Evolutionary conservation across 2,329 filamentous ascomycete species (phyloP).

Genomic region (Penicillium nordicum): DNA sequence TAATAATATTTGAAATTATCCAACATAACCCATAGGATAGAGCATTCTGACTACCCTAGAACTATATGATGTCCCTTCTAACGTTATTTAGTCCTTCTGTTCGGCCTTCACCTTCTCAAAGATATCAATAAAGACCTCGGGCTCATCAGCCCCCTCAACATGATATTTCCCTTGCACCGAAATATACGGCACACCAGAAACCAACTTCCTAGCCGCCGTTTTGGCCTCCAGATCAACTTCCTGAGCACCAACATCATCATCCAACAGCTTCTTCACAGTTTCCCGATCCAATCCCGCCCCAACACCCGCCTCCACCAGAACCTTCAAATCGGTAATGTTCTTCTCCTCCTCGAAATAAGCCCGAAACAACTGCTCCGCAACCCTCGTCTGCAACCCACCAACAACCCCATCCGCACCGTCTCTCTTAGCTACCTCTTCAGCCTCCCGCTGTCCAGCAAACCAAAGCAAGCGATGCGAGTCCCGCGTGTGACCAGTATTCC

Average conservation of each 20-base stretch:
- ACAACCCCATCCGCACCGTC: slow-evolving; percentile 24
- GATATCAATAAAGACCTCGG: slow-evolving; percentile 61
- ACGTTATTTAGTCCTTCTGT: slow-evolving; percentile 4
- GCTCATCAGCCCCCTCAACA: slow-evolving; percentile 69
- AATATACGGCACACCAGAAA: slow-evolving; percentile 72
- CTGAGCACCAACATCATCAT: slow-evolving; percentile 54
- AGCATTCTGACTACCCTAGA: neutral
- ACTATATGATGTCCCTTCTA: neutral
- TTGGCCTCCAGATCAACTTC: slow-evolving; percentile 58
- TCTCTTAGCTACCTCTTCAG: slow-evolving; percentile 1
- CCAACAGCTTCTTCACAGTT: slow-evolving; percentile 55
- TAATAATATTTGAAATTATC: neutral
- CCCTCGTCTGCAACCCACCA: slow-evolving; percentile 54
- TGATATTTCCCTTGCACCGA: slow-evolving; percentile 66
- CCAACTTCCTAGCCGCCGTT: slow-evolving; percentile 51
- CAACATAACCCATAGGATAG: neutral
- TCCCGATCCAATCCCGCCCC: slow-evolving; percentile 53
- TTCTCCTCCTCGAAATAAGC: slow-evolving; percentile 64
- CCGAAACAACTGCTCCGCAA: slow-evolving; percentile 62
- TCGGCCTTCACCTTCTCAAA: slow-evolving; percentile 60
- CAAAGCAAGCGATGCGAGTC: slow-evolving; percentile 76
- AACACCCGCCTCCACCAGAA: slow-evolving; percentile 52
- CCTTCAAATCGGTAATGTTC: slow-evolving; percentile 59
- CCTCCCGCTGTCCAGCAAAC: slow-evolving; percentile 57
- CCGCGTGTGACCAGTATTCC: slow-evolving; percentile 70